A percentile compares a stretch with the other conserved stretches of the same genome.
Conservation (phyloP, 768 basidiomycete genomes). For the Mycena galericulata region DNA sequence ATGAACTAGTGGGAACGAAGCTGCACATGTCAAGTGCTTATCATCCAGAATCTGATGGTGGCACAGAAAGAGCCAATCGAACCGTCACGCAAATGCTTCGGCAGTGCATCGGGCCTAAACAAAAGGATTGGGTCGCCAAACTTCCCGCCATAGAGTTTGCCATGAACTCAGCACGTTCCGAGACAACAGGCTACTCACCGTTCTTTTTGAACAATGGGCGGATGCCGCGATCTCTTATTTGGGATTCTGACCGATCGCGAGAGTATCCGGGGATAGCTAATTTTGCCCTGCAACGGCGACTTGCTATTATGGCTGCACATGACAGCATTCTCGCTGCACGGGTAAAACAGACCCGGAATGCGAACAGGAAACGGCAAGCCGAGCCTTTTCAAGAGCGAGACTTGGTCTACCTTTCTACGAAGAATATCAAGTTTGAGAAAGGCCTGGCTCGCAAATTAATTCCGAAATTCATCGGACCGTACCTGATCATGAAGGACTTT, state of each 20-base stretch:
- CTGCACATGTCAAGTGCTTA: too few relatives aligned
- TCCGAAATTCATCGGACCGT: constrained; percentile 48
- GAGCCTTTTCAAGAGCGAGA: too few relatives aligned
- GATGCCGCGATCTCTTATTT: too few relatives aligned
- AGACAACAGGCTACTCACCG: not conserved
- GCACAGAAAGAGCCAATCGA: constrained; percentile 6
- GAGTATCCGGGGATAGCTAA: too few relatives aligned
- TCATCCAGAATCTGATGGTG: not conserved
- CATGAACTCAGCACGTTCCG: not conserved
- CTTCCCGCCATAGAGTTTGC: constrained; percentile 4
- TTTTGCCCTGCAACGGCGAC: too few relatives aligned
- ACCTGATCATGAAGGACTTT: constrained; percentile 31
- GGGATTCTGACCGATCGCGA: too few relatives aligned
- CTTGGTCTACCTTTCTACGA: constrained; percentile 40
- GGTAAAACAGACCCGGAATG: too few relatives aligned
- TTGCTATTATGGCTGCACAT: too few relatives aligned
- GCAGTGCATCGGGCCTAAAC: constrained; percentile 3
- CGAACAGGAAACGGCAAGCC: too few relatives aligned
- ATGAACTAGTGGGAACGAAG: too few relatives aligned
- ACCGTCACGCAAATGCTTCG: constrained; percentile 10
- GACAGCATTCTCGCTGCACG: too few relatives aligned
- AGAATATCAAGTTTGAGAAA: constrained; percentile 44
- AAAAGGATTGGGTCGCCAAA: constrained; percentile 10
- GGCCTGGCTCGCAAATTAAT: constrained; percentile 42
- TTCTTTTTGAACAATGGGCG: too few relatives aligned